Conservation (phyloP, 129 eudicot genomes). For the Flaveria linearis region DNA sequence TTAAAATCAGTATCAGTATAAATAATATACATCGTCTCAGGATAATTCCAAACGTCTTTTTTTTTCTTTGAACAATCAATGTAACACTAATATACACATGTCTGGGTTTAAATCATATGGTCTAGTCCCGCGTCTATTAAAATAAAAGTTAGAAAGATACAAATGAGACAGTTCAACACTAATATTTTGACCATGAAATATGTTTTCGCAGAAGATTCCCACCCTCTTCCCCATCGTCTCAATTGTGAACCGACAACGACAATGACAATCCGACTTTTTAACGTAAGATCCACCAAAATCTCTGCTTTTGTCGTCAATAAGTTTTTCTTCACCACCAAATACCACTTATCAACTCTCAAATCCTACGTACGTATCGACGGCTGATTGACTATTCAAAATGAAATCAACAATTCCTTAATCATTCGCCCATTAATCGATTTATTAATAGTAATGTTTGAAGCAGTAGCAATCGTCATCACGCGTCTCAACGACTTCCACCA, state of each 20-base stretch:
- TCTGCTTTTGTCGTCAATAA: slow-evolving; percentile 16
- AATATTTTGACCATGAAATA: slow-evolving; percentile 20
- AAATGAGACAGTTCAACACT: too few species aligned
- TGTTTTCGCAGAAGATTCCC: slow-evolving; percentile 28
- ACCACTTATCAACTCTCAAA: not conserved
- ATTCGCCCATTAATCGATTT: too few species aligned
- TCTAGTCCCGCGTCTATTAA: too few species aligned
- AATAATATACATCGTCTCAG: too few species aligned
- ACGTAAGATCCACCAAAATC: slow-evolving; percentile 30
- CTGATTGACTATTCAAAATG: slow-evolving; percentile 14
- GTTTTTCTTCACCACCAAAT: not conserved
- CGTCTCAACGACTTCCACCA: slow-evolving; percentile 35
- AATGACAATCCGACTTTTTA: slow-evolving; percentile 22
- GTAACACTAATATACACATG: too few species aligned
- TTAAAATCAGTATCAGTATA: too few species aligned
- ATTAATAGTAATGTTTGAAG: not conserved
- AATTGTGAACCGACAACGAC: slow-evolving; percentile 19
- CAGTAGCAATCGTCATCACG: slow-evolving; percentile 12
- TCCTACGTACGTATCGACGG: not conserved
- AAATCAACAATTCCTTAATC: not conserved
- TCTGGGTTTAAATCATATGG: too few species aligned
- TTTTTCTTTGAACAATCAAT: too few species aligned
- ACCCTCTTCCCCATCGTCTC: not conserved
- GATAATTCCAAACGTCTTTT: too few species aligned
- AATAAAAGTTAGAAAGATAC: too few species aligned